phyloP scores from a whole-genome alignment of 1,139 yeast genomes.

The Zygosaccharomyces pseudobailii region DNA sequence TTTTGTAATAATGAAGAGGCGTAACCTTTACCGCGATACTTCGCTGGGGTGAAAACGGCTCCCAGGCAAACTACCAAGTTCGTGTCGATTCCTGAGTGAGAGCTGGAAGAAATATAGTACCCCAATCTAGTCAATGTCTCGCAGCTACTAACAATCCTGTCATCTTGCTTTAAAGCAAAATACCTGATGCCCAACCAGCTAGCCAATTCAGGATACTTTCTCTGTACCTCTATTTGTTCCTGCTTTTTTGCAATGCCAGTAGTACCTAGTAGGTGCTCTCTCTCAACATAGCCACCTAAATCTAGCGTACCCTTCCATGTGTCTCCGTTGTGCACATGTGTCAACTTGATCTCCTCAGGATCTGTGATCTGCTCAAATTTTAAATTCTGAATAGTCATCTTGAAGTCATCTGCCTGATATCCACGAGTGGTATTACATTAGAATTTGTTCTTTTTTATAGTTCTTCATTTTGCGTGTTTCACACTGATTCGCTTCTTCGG shows the following conservation, averaged over 20 bases:
- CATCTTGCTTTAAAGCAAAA: constrained; percentile 35
- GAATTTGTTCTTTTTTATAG: neutral
- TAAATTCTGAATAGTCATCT: constrained; percentile 8
- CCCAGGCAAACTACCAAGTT: constrained; percentile 55
- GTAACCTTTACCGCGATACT: constrained; percentile 59
- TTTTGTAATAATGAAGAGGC: constrained; percentile 51
- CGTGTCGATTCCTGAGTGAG: constrained; percentile 27
- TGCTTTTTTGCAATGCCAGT: constrained; percentile 34
- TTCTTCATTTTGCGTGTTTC: neutral
- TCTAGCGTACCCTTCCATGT: constrained; percentile 51
- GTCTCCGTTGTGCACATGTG: constrained; percentile 45
- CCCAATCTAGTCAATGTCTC: constrained; percentile 46
- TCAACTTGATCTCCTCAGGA: constrained; percentile 42
- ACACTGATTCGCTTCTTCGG: neutral
- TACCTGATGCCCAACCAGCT: constrained; percentile 35
- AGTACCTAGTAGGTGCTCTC: constrained; percentile 46
- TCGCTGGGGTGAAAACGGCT: constrained; percentile 57
- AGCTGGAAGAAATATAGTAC: constrained; percentile 27
- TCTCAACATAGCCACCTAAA: constrained; percentile 44
- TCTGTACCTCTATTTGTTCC: constrained; percentile 16
- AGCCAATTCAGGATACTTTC: constrained; percentile 21
- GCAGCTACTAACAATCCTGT: constrained; percentile 41
- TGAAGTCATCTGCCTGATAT: neutral
- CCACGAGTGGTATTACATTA: too few species aligned
- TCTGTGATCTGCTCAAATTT: constrained; percentile 32